Conservation (phyloP, 2,329 filamentous ascomycete species). For the Metarhizium humberi region DNA sequence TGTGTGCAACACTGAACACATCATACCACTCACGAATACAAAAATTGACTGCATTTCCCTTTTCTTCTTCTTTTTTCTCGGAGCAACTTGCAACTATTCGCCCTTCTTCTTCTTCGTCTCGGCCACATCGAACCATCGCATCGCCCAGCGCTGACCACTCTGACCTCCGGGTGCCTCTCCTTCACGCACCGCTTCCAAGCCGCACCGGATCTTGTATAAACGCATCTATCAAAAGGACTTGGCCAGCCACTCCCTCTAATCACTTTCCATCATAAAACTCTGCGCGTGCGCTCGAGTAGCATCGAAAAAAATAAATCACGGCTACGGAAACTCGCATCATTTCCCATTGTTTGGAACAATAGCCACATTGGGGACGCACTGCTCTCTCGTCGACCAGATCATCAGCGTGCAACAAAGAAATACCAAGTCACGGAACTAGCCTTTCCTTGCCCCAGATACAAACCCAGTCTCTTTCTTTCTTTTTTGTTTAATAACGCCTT, state of each 20-base stretch:
- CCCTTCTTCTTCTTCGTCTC: neutral
- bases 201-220: neutral
- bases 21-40: neutral
- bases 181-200: neutral
- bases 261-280: too few relatives aligned
- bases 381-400: neutral
- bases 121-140: neutral
- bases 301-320: too few relatives aligned
- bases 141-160: neutral
- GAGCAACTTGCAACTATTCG: neutral
- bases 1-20: neutral
- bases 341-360: neutral
- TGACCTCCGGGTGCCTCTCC: neutral
- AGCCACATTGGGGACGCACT: neutral
- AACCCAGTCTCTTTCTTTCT: neutral
- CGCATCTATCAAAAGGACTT: neutral
- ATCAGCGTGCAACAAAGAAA: constrained; percentile 1
- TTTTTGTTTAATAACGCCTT: neutral
- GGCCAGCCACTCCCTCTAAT: neutral
- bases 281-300: too few relatives aligned
- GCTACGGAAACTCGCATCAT: too few relatives aligned
- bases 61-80: neutral
- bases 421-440: neutral
- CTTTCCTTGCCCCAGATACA: neutral
- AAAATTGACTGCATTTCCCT: neutral